Base-by-base conservation (phyloP, 2,329 filamentous ascomycete genomes). In the Clarireedia monteithiana region DNA sequence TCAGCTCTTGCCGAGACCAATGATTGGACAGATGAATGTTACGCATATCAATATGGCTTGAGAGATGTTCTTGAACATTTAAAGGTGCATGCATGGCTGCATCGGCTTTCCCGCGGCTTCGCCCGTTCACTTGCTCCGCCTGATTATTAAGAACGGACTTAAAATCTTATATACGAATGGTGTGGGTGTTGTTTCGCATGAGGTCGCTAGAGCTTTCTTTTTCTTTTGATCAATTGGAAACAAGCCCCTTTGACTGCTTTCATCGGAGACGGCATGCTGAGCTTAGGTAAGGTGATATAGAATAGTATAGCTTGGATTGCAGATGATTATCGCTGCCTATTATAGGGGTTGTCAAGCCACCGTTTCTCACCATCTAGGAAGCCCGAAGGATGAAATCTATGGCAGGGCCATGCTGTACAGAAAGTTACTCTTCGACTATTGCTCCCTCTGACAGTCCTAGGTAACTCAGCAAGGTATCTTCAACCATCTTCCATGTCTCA, bases 101-200 rank as follows among this genome's bases (percentile, higher is more conserved):
- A 47, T 47, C 52, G 52, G 52, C 26, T 36, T 49, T 54, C 17
- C 52, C 52, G 52, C 36, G 45, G 5, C 12, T 5, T 17, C 17
- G 17, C 23, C 48, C 30, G 45, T 48, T 54, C 36, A 17, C 17
- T 44, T 10, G n/a, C 23, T 44, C 40, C 23, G 15, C 9, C 20
- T 27, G 47, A 50, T 50, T 50, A 55, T 30, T 26, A 34, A 45
- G 44, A 6, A 27, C 39, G 53, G 53, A 38, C 23, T 44, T 55
- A 55, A 26, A 10, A 23, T 30, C n/a, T 10, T 39, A 14, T 26
- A 38, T 30, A 30, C 36, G 10, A 10, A 20, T 12, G 38, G 20
- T 39, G 38, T 53, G 42, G 45, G 49, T 26, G 30, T n/a, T 36
- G 23, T 20, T 44, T 44, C 30, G 30, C 5, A 12, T 34, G 10